Evolutionary conservation across 2,329 filamentous ascomycete genomes (phyloP).

Genomic region (Botrytis pseudocinerea): DNA sequence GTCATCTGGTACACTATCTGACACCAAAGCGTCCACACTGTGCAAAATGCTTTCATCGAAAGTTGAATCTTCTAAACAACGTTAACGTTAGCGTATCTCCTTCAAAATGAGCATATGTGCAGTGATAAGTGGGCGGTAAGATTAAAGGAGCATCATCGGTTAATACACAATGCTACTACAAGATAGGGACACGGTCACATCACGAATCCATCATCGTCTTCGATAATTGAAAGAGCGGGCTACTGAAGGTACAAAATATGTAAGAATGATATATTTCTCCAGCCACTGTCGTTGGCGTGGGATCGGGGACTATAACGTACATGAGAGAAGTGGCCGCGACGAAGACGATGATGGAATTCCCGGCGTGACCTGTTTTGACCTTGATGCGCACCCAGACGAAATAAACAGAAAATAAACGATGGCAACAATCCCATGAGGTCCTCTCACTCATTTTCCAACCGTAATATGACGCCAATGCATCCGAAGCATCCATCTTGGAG

Average conservation of each 20-base stretch:
- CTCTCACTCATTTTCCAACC: conserved; percentile 34
- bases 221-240: conserved; percentile 39
- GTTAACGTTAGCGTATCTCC: conserved; percentile 30
- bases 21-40: conserved; percentile 64
- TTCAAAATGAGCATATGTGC: not conserved
- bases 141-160: conserved; percentile 41
- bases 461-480: conserved; percentile 41
- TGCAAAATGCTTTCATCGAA: conserved; percentile 58
- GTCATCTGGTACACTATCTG: conserved; percentile 48
- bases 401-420: conserved; percentile 34
- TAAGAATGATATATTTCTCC: conserved; percentile 54
- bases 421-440: conserved; percentile 34
- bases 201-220: conserved; percentile 65
- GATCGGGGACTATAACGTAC: conserved; percentile 62
- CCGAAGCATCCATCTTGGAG: conserved; percentile 42
- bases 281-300: conserved; percentile 44
- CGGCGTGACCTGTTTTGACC: conserved; percentile 43
- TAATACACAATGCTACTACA: conserved; percentile 30
- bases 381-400: conserved; percentile 33
- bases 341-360: conserved; percentile 73
- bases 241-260: conserved; percentile 45
- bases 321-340: conserved; percentile 52
- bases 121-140: conserved; percentile 18
- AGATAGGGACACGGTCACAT: conserved; percentile 45
- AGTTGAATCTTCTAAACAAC: conserved; percentile 54